Percentiles rank a stretch among this genome's conserved stretches.
phyloP scores from a whole-genome alignment of 305 asterid genomes.

The Solanum hybrid region DNA sequence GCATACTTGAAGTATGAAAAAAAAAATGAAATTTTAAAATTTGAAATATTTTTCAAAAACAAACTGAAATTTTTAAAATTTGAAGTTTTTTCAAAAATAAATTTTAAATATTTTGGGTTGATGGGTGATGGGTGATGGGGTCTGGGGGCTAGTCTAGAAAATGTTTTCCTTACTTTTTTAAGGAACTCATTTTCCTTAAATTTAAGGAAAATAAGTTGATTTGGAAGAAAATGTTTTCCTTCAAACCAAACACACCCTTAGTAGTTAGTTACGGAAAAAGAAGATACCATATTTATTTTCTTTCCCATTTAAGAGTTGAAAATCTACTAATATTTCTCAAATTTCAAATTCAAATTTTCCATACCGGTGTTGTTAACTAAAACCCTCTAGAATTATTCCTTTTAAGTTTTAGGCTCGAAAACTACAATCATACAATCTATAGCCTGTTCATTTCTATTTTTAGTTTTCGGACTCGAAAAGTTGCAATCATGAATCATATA shows the following conservation, averaged over 20 bases:
- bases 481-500: not conserved
- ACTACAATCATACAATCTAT: not conserved
- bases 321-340: not conserved
- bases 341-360: not conserved
- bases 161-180: not conserved
- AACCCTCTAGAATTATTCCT: not conserved
- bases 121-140: not conserved
- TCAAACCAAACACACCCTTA: not conserved
- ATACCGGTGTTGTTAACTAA: not conserved
- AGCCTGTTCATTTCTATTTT: not conserved
- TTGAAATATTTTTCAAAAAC: no score
- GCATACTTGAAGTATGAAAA: no score
- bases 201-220: not conserved
- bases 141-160: not conserved
- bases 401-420: not conserved
- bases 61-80: no score
- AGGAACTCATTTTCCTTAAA: not conserved
- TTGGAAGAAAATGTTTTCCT: not conserved
- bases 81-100: not conserved
- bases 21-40: no score
- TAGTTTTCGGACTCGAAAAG: not conserved
- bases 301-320: not conserved
- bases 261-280: not conserved
- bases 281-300: not conserved
- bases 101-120: no score